phyloP scores from a whole-genome alignment of 345 rosid species.

The Citrus inodora region DNA sequence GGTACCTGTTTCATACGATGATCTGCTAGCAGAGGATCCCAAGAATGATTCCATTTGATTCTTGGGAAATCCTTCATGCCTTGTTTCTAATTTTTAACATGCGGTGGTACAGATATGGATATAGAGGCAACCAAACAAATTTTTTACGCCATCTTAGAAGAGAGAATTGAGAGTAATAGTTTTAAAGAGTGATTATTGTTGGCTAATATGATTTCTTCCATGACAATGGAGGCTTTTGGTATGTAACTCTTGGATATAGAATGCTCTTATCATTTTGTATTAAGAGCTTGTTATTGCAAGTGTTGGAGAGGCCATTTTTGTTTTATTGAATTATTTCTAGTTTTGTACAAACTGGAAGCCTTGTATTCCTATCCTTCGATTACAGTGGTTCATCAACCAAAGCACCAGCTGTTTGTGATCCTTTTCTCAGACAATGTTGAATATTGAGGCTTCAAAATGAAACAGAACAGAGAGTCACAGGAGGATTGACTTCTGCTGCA shows the following conservation, averaged over 20 bases:
- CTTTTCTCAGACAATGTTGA: neutral
- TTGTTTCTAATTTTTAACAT: conserved; percentile 1
- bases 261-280: neutral
- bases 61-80: neutral
- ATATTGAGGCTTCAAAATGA: neutral
- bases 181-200: neutral
- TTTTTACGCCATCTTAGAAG: neutral
- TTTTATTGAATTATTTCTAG: too few species aligned
- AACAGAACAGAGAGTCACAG: neutral
- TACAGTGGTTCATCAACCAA: neutral
- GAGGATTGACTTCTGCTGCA: neutral
- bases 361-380: neutral
- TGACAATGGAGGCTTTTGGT: neutral
- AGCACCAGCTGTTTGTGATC: neutral
- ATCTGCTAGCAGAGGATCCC: conserved; percentile 41
- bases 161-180: neutral
- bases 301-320: too few species aligned
- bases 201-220: neutral
- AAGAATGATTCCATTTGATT: conserved; percentile 21
- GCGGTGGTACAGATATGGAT: neutral
- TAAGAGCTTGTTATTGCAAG: neutral
- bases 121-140: neutral
- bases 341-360: too few species aligned
- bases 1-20: conserved; percentile 82
- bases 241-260: neutral